Conservation (phyloP, 768 basidiomycete species). For the Hericium alpestre region DNA sequence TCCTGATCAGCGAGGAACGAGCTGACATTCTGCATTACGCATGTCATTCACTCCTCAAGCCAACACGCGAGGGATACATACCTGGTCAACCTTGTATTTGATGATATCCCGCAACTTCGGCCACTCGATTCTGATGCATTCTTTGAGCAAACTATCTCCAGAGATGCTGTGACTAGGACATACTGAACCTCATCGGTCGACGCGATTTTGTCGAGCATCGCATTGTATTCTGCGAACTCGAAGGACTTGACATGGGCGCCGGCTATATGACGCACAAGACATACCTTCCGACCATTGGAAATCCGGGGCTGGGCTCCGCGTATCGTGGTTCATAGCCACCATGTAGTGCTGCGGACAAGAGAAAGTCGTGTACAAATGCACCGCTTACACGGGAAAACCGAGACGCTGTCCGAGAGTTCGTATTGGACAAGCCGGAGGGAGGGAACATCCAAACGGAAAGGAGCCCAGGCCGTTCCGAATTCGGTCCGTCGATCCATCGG, state of each 20-base stretch:
- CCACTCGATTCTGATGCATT: constrained; percentile 53
- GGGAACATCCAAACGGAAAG: too few species aligned
- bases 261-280: not conserved
- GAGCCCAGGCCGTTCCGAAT: too few species aligned
- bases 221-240: constrained; percentile 40
- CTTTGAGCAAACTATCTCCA: not conserved
- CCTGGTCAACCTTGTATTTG: constrained; percentile 62
- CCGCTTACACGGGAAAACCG: too few species aligned
- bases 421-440: too few species aligned
- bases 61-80: constrained; percentile 19
- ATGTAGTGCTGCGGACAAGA: not conserved
- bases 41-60: not conserved
- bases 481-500: too few species aligned
- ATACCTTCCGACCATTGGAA: constrained; percentile 2
- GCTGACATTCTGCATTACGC: constrained; percentile 21
- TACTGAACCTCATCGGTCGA: constrained; percentile 55
- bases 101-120: constrained; percentile 54
- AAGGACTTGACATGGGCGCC: not conserved
- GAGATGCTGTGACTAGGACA: not conserved
- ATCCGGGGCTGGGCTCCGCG: not conserved
- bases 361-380: too few species aligned
- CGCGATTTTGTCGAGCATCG: constrained; percentile 49
- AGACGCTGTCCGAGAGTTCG: too few species aligned
- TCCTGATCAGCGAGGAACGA: constrained; percentile 21
- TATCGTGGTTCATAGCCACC: not conserved